A percentile compares a stretch with the other conserved stretches of the same genome.
Evolutionary conservation across 768 basidiomycete genomes (phyloP).

Genomic region (Suillus tomentosus): DNA sequence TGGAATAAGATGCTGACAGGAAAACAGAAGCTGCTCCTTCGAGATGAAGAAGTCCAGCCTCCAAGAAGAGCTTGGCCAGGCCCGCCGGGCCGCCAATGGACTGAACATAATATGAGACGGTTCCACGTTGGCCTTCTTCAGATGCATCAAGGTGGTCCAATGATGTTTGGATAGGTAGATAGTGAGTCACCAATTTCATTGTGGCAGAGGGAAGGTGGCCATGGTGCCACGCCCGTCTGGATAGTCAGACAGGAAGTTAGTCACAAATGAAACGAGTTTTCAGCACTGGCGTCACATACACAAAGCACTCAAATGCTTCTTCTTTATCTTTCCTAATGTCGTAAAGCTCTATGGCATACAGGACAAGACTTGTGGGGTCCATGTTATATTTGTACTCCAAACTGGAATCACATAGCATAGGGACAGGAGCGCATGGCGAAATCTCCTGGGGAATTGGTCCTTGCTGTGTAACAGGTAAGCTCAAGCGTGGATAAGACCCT

Average conservation of each 20-base stretch:
- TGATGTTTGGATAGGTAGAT: conserved; percentile 59
- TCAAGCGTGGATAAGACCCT: not conserved
- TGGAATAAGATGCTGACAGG: conserved; percentile 72
- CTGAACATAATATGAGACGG: conserved; percentile 60
- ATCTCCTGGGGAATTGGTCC: conserved; percentile 66
- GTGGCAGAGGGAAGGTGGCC: conserved; percentile 74
- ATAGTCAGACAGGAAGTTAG: conserved; percentile 9
- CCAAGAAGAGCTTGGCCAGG: conserved; percentile 74
- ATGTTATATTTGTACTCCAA: conserved; percentile 74
- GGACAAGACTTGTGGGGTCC: conserved; percentile 80
- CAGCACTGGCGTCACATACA: conserved; percentile 47
- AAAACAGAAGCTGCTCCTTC: conserved; percentile 77
- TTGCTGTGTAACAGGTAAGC: conserved; percentile 17
- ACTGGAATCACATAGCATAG: conserved; percentile 52
- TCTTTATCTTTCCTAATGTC: conserved; percentile 77
- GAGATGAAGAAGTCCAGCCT: conserved; percentile 78
- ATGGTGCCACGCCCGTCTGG: conserved; percentile 82
- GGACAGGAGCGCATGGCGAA: conserved; percentile 51
- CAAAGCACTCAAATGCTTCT: conserved; percentile 79
- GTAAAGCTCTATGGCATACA: conserved; percentile 68
- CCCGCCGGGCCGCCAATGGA: conserved; percentile 67
- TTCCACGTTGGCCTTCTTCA: conserved; percentile 50
- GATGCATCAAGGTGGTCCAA: conserved; percentile 35
- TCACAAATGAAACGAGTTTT: conserved; percentile 1
- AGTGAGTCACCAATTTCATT: conserved; percentile 75